Conservation (phyloP, 139 green algal genomes). For the Diplosphaera chodatii region DNA sequence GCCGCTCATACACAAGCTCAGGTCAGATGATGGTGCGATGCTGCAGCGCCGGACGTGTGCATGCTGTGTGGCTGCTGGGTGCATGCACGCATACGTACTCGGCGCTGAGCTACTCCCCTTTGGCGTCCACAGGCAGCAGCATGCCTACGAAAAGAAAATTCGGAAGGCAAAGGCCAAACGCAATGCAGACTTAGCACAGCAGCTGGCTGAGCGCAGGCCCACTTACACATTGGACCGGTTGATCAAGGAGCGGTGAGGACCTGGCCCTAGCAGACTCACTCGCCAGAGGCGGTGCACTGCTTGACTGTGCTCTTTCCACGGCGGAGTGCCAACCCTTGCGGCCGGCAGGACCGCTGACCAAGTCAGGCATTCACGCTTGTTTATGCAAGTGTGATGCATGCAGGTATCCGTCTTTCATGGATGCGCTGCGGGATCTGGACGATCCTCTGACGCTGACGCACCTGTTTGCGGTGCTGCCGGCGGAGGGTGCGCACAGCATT, state of each 20-base stretch:
- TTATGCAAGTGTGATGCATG: too few species aligned
- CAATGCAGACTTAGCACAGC: conserved; percentile 57
- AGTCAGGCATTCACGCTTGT: too few species aligned
- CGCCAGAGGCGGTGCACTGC: too few species aligned
- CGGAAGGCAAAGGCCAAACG: conserved; percentile 75
- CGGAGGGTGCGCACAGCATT: conserved; percentile 43
- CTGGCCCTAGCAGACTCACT: too few species aligned
- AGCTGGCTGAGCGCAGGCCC: conserved; percentile 54
- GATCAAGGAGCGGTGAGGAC: conserved; percentile 80
- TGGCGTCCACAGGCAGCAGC: conserved; percentile 24
- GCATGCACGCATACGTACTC: too few species aligned
- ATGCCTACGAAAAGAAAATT: conserved; percentile 45
- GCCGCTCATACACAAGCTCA: conserved; percentile 86
- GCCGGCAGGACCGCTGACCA: too few species aligned
- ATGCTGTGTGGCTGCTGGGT: too few species aligned
- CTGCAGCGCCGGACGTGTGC: too few species aligned
- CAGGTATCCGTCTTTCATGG: conserved; percentile 95
- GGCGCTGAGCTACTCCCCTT: too few species aligned
- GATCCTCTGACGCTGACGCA: conserved; percentile 93
- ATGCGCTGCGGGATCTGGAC: conserved; percentile 96
- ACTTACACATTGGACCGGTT: conserved; percentile 89
- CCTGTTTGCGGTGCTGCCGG: conserved; percentile 92
- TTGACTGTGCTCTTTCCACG: too few species aligned
- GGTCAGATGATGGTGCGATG: conserved; percentile 54
- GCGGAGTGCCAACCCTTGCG: too few species aligned